Conservation (phyloP, 2,329 filamentous ascomycete genomes). For the Calonectria pauciramosa region DNA sequence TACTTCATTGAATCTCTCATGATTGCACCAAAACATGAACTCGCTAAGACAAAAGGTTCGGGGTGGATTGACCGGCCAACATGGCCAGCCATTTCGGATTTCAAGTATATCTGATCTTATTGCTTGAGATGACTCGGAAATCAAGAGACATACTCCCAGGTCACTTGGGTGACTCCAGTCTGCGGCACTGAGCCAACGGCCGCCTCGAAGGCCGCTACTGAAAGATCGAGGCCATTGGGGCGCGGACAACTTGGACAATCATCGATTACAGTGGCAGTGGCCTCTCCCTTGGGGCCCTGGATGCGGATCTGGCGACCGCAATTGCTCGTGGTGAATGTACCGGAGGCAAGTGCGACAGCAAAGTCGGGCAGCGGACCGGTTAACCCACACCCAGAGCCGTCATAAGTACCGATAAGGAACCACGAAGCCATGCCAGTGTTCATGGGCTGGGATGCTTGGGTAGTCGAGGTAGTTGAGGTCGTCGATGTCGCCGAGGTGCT, state of each 20-base stretch:
- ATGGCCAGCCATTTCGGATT: neutral
- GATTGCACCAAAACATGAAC: too few species aligned
- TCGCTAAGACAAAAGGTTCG: neutral
- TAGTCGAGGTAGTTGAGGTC: neutral
- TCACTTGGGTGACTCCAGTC: neutral
- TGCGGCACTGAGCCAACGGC: neutral
- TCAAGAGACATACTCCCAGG: neutral
- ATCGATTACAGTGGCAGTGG: neutral
- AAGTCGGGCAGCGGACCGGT: fast-evolving
- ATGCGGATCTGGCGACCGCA: neutral
- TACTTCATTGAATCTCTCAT: too few species aligned
- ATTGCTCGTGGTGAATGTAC: neutral
- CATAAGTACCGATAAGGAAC: neutral
- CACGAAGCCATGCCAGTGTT: neutral
- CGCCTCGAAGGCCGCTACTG: neutral
- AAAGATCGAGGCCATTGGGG: neutral
- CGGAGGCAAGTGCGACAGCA: neutral
- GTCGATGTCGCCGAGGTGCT: neutral
- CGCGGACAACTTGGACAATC: neutral
- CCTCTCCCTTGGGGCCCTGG: neutral
- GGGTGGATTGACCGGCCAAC: neutral
- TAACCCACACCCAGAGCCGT: neutral
- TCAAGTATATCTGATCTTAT: neutral
- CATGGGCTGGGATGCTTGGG: neutral
- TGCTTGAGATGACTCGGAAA: neutral